Evolutionary conservation across 1,284 basidiomycete genomes (phyloP).

Genomic region (Inonotus obliquus): DNA sequence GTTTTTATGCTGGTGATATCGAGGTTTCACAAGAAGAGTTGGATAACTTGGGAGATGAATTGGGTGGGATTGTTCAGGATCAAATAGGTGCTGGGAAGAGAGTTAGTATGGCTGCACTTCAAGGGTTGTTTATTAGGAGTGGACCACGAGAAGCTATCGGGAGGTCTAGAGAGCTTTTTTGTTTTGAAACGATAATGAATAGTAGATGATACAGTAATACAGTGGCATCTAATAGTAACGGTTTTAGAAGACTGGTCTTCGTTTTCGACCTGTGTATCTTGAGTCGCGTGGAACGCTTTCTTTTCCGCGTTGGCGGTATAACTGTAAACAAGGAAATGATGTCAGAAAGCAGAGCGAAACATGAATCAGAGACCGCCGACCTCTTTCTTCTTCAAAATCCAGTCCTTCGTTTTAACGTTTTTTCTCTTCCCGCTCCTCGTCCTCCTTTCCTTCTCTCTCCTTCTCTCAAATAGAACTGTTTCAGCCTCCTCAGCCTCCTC

Average conservation of each 20-base stretch:
- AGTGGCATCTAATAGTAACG: not conserved
- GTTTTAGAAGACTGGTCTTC: conserved; percentile 58
- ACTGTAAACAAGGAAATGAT: conserved; percentile 33
- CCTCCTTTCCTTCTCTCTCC: conserved; percentile 57
- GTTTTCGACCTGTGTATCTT: conserved; percentile 76
- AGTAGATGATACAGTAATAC: not conserved
- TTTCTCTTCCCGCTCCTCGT: conserved; percentile 61
- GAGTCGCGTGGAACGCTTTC: conserved; percentile 76
- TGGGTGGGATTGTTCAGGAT: conserved; percentile 50
- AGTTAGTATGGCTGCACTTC: conserved; percentile 91
- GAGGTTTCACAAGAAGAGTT: conserved; percentile 35
- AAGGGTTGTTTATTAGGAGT: conserved; percentile 87
- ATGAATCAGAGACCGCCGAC: conserved; percentile 29
- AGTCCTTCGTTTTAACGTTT: conserved; percentile 63
- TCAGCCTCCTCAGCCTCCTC: conserved; percentile 44
- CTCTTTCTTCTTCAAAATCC: conserved; percentile 85
- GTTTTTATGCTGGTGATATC: conserved; percentile 71
- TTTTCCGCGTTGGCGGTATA: conserved; percentile 79
- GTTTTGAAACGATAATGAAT: conserved; percentile 12
- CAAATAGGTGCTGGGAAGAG: conserved; percentile 49
- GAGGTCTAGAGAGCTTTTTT: conserved; percentile 52
- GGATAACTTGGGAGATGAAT: conserved; percentile 41
- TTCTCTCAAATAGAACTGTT: conserved; percentile 61
- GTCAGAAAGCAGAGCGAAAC: not conserved
- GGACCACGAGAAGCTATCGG: conserved; percentile 58